phyloP scores from a whole-genome alignment of 495 filamentous ascomycete genomes.

The Penicillium maclennaniae region DNA sequence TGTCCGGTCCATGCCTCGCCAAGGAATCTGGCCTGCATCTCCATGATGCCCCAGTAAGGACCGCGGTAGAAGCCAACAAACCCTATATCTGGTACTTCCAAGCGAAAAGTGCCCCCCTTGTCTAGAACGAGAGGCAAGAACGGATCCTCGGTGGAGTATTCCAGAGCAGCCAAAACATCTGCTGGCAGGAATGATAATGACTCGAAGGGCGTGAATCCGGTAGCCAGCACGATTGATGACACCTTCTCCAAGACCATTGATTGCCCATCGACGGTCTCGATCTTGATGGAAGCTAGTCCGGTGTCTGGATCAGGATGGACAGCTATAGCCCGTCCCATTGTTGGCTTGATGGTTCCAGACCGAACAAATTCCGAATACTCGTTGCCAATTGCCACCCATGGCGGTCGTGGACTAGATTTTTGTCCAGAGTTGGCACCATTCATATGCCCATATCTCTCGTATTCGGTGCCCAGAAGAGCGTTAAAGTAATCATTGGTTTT shows the following conservation, averaged over 20 bases:
- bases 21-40: slow-evolving; percentile 76
- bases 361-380: slow-evolving; percentile 70
- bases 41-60: slow-evolving; percentile 83
- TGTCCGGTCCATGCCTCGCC: slow-evolving; percentile 36
- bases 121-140: slow-evolving; percentile 68
- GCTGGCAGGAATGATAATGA: slow-evolving; percentile 58
- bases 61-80: slow-evolving; percentile 86
- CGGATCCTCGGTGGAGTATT: slow-evolving; percentile 49
- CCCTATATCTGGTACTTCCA: slow-evolving; percentile 58
- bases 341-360: slow-evolving; percentile 52
- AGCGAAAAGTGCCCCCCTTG: slow-evolving; percentile 59
- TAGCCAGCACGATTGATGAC: slow-evolving; percentile 67
- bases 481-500: slow-evolving; percentile 52
- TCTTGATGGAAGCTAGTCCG: slow-evolving; percentile 29
- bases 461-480: slow-evolving; percentile 58
- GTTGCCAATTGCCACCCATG: slow-evolving; percentile 67
- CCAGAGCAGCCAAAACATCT: slow-evolving; percentile 51
- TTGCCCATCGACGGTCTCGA: slow-evolving; percentile 26
- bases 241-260: slow-evolving; percentile 47
- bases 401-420: slow-evolving; percentile 37
- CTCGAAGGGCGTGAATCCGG: slow-evolving; percentile 63
- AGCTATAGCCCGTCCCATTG: slow-evolving; percentile 31
- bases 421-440: slow-evolving; percentile 6
- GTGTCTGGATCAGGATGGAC: slow-evolving; percentile 19
- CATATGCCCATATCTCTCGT: slow-evolving; percentile 35